A percentile compares a stretch with the other conserved stretches of the same genome.
These are phyloP conservation scores for Apiotrichum akiyoshidainum DNA, from an alignment of 1,284 basidiomycete genomes.

Conservation along the genomic window DNA sequence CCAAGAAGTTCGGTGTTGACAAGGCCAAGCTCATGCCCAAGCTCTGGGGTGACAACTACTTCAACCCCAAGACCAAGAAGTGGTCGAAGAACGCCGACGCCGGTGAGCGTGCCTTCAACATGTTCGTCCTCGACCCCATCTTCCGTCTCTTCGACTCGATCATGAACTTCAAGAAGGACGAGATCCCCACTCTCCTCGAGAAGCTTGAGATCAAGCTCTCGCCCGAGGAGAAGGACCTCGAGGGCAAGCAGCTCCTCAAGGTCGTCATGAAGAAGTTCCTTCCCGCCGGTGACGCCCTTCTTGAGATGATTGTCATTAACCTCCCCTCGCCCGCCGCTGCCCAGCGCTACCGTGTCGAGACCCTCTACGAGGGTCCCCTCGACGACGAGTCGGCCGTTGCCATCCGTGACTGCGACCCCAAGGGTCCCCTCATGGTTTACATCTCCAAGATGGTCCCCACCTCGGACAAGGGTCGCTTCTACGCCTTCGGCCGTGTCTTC, in stretches of 20 bases:
- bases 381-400: constrained; percentile 98
- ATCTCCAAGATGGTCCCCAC: constrained; percentile 99
- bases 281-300: constrained; percentile 94
- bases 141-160: constrained; percentile 98
- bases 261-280: constrained; percentile 99
- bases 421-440: constrained; percentile 95
- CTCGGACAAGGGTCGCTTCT: constrained; percentile 99
- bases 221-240: constrained; percentile 87
- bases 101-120: constrained; percentile 90
- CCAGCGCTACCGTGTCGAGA: constrained; percentile 98
- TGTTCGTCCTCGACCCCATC: constrained; percentile 98
- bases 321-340: constrained; percentile 95
- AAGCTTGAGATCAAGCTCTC: constrained; percentile 95
- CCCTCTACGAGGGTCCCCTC: constrained; percentile 99
- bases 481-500: constrained; percentile 99
- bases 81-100: constrained; percentile 84
- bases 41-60: constrained; percentile 99
- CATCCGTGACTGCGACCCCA: constrained; percentile 98
- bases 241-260: constrained; percentile 96
- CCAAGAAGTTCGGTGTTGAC: constrained; percentile 99
- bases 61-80: constrained; percentile 97
- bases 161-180: constrained; percentile 99
- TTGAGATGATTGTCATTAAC: constrained; percentile 99
- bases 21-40: constrained; percentile 97
- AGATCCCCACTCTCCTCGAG: constrained; percentile 79